Evolutionary conservation across 2,329 filamentous ascomycete species (phyloP).

Genomic region (Pyrenophora seminiperda): DNA sequence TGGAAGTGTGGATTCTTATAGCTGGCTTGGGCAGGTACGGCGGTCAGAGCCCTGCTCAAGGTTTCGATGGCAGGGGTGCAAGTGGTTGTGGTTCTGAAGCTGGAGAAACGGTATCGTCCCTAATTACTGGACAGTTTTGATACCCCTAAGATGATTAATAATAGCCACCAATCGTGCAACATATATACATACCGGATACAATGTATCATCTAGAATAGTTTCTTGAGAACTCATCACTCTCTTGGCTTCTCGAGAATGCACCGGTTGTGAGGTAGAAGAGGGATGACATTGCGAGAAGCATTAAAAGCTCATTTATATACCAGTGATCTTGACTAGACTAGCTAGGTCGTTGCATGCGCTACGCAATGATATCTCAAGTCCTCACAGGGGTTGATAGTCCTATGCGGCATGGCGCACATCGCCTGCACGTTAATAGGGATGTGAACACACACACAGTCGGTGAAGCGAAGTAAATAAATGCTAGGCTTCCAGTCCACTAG

Average conservation of each 20-base stretch:
- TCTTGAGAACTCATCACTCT: slow-evolving; percentile 2
- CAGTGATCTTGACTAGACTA: slow-evolving; percentile 2
- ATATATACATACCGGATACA: neutral
- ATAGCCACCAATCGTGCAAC: neutral
- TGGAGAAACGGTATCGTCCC: neutral
- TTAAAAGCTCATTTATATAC: slow-evolving; percentile 8
- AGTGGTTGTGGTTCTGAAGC: neutral
- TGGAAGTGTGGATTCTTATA: too few relatives aligned
- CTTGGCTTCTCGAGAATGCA: neutral
- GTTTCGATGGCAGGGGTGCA: too few relatives aligned
- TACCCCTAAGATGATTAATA: neutral
- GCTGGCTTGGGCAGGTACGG: too few relatives aligned
- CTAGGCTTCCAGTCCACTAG: neutral
- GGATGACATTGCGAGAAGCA: neutral
- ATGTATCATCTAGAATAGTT: slow-evolving; percentile 4
- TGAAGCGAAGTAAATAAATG: neutral
- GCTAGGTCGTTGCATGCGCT: neutral
- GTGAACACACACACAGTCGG: neutral
- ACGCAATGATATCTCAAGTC: neutral
- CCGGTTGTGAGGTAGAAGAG: neutral
- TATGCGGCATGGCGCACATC: neutral
- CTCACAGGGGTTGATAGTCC: neutral
- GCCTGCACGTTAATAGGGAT: neutral
- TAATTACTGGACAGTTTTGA: neutral
- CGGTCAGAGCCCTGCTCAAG: too few relatives aligned